A percentile compares a stretch with the other conserved stretches of the same genome.
phyloP scores from a whole-genome alignment of 768 basidiomycete genomes.

The Chlorophyllum brunneum region DNA sequence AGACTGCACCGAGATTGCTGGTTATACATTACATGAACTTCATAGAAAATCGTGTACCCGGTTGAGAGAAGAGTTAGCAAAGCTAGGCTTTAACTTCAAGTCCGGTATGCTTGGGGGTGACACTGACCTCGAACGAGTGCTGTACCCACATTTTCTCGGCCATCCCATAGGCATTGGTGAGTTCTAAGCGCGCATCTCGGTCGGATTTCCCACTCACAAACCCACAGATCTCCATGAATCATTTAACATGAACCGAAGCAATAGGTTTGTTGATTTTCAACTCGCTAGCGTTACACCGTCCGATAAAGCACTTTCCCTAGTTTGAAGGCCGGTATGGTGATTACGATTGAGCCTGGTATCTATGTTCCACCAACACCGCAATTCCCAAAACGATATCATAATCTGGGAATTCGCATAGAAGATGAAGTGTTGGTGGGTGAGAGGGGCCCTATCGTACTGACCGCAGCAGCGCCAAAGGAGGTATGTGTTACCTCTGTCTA shows the following conservation, averaged over 20 bases:
- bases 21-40: slow-evolving; percentile 66
- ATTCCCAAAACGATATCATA: slow-evolving; percentile 88
- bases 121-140: slow-evolving; percentile 60
- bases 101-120: slow-evolving; percentile 32
- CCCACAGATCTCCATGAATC: slow-evolving; percentile 85
- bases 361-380: slow-evolving; percentile 80
- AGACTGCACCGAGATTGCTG: slow-evolving; percentile 54
- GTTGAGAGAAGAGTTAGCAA: slow-evolving; percentile 68
- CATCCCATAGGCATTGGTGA: slow-evolving; percentile 90
- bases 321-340: slow-evolving; percentile 80
- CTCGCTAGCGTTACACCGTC: not conserved
- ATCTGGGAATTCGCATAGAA: slow-evolving; percentile 91
- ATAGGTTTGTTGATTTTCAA: slow-evolving; percentile 24
- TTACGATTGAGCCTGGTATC: slow-evolving; percentile 90
- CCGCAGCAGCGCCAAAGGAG: slow-evolving; percentile 80
- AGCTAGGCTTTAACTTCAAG: slow-evolving; percentile 61
- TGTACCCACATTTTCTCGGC: slow-evolving; percentile 92
- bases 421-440: slow-evolving; percentile 74
- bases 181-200: slow-evolving; percentile 18
- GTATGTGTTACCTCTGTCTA: slow-evolving; percentile 29
- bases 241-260: slow-evolving; percentile 48
- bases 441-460: slow-evolving; percentile 58
- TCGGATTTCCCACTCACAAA: slow-evolving; percentile 7
- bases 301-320: slow-evolving; percentile 29
- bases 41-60: slow-evolving; percentile 70